Percentiles rank a stretch among this genome's conserved stretches.
Conservation (phyloP, 345 rosid species). For the Clausena lansium region DNA sequence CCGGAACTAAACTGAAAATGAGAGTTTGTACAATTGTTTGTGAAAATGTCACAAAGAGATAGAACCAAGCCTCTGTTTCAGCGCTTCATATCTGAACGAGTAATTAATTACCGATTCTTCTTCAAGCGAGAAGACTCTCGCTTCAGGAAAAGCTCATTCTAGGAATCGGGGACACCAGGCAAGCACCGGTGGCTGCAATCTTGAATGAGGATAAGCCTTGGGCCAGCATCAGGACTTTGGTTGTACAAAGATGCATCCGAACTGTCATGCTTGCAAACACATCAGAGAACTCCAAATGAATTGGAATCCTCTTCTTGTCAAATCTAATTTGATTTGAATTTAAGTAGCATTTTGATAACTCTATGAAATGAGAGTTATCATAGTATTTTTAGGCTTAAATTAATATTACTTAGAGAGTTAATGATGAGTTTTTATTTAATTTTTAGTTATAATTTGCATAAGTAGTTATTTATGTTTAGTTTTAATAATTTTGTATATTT, state of each 20-base stretch:
- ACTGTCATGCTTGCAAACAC: too few relatives aligned
- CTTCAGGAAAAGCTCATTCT: conserved; percentile 58
- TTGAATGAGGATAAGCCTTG: conserved; percentile 48
- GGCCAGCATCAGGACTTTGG: conserved; percentile 34
- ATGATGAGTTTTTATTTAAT: too few relatives aligned
- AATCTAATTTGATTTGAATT: too few relatives aligned
- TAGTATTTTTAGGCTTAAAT: too few relatives aligned
- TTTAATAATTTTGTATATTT: too few relatives aligned
- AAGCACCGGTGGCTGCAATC: conserved; percentile 88
- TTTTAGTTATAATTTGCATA: too few relatives aligned
- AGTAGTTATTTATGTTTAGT: too few relatives aligned
- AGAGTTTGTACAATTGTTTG: neutral
- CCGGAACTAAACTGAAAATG: neutral
- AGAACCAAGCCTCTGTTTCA: neutral
- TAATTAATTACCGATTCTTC: neutral
- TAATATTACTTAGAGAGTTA: too few relatives aligned
- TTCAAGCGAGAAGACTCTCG: conserved; percentile 6
- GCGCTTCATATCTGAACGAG: too few relatives aligned
- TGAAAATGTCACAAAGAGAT: neutral
- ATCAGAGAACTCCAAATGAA: conserved; percentile 33
- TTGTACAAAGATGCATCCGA: conserved; percentile 59
- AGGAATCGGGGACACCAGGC: conserved; percentile 69
- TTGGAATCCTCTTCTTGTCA: conserved; percentile 1
- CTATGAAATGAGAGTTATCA: too few relatives aligned
- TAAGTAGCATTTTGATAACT: too few relatives aligned